These are phyloP conservation scores for Chytriomyces sp. DNA, from an alignment of 192 early-diverging fungal genomes.

Conservation along the genomic window DNA sequence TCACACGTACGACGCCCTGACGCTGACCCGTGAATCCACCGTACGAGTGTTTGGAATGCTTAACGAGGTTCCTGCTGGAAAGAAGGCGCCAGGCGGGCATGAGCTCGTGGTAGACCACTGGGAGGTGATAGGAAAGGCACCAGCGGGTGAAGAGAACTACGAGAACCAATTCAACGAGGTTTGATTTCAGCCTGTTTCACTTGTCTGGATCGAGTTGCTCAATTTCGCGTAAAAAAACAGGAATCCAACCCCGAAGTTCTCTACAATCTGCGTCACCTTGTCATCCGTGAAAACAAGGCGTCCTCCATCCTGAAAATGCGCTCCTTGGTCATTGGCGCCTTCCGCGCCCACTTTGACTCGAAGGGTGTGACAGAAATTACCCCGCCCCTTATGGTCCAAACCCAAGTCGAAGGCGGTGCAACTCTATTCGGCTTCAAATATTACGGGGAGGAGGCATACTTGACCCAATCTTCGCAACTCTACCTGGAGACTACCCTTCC, in stretches of 20 bases:
- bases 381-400: slow-evolving; percentile 99
- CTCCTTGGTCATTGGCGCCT: slow-evolving; percentile 82
- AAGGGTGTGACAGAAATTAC: slow-evolving; percentile 85
- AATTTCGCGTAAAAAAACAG: slow-evolving; percentile 22
- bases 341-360: slow-evolving; percentile 92
- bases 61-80: slow-evolving; percentile 86
- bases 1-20: slow-evolving; percentile 91
- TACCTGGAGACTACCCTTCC: slow-evolving; percentile 97
- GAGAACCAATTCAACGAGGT: slow-evolving; percentile 83
- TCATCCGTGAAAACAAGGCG: slow-evolving; percentile 90
- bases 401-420: slow-evolving; percentile 96
- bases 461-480: slow-evolving; percentile 98
- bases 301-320: slow-evolving; percentile 87
- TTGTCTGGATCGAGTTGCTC: background rate
- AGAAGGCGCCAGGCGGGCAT: slow-evolving; percentile 95
- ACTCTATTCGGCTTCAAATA: slow-evolving; percentile 96
- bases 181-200: background rate
- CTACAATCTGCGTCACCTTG: slow-evolving; percentile 93
- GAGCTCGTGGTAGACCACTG: slow-evolving; percentile 96
- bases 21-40: slow-evolving; percentile 91
- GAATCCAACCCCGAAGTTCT: slow-evolving; percentile 87
- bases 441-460: slow-evolving; percentile 94
- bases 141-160: slow-evolving; percentile 91
- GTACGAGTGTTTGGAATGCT: slow-evolving; percentile 85
- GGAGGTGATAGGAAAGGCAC: slow-evolving; percentile 90